Conservation (phyloP, 352 stramenopile species). For the Globisporangium paddicum region DNA sequence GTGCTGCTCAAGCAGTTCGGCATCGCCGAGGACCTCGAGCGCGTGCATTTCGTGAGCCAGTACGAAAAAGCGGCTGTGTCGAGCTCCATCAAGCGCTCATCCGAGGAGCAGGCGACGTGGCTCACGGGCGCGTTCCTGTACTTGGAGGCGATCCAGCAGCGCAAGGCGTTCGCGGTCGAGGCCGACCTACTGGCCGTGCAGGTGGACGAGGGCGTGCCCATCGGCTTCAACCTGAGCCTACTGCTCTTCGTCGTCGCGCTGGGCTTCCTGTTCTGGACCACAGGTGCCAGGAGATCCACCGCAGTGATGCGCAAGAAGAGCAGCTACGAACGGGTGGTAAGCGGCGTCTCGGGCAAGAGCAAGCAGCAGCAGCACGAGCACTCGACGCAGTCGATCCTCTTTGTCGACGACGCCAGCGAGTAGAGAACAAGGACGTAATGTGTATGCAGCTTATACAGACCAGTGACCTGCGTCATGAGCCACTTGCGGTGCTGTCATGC, state of each 20-base stretch:
- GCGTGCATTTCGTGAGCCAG: conserved; percentile 51
- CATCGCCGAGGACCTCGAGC: conserved; percentile 39
- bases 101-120: conserved; percentile 44
- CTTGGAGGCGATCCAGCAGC: conserved; percentile 54
- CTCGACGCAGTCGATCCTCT: conserved; percentile 55
- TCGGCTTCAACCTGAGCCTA: conserved; percentile 63
- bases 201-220: conserved; percentile 58
- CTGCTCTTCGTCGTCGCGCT: conserved; percentile 47
- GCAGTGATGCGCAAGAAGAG: conserved; percentile 4
- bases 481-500: no score
- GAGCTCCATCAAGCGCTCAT: conserved; percentile 5
- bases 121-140: conserved; percentile 67
- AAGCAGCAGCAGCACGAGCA: conserved; percentile 22
- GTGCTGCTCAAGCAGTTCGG: conserved; percentile 58
- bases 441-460: not conserved
- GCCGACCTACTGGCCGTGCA: conserved; percentile 58
- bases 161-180: conserved; percentile 13
- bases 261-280: conserved; percentile 53
- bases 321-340: conserved; percentile 36
- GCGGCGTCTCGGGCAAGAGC: conserved; percentile 22
- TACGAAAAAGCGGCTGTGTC: conserved; percentile 24
- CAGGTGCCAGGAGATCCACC: not conserved
- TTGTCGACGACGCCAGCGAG: conserved; percentile 71
- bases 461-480: not conserved
- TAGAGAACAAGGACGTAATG: conserved; percentile 18